These are phyloP conservation scores for Triticum aestivum DNA, from an alignment of 176 grass and related monocot species.

Conservation along the genomic window DNA sequence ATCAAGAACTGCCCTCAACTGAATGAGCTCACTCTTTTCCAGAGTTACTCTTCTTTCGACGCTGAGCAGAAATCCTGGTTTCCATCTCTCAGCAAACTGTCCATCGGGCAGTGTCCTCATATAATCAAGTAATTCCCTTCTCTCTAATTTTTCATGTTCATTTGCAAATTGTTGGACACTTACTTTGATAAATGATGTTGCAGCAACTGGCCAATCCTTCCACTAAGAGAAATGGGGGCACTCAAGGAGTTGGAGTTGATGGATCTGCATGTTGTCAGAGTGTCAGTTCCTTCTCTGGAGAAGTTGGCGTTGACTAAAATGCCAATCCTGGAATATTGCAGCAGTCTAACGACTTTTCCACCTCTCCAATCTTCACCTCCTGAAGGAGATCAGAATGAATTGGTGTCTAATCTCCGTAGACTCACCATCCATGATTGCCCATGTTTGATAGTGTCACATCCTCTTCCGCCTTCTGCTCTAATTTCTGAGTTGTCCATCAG, in stretches of 20 bases:
- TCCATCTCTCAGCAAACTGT: too few species aligned
- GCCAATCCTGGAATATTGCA: constrained; percentile 28
- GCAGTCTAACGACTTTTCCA: background rate
- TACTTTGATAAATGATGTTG: constrained; percentile 5
- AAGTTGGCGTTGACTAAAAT: constrained; percentile 31
- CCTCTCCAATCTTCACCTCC: too few species aligned
- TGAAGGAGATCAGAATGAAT: background rate
- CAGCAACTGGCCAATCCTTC: constrained; percentile 17
- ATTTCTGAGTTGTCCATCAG: constrained; percentile 8
- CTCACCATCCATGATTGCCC: constrained; percentile 23
- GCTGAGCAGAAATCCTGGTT: too few species aligned
- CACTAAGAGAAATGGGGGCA: background rate
- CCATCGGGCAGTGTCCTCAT: background rate
- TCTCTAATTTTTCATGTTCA: background rate
- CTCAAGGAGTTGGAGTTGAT: constrained; percentile 32
- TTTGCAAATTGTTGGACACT: background rate
- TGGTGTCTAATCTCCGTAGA: background rate
- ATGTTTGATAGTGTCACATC: background rate
- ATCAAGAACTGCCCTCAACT: too few species aligned
- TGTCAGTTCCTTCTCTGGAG: constrained; percentile 15
- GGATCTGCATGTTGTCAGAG: background rate
- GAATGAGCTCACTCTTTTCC: too few species aligned
- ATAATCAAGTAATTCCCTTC: background rate
- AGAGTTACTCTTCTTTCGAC: too few species aligned
- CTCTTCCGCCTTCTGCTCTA: constrained; percentile 3